phyloP scores from a whole-genome alignment of 139 green algal genomes.

The Pseudopediastrum boryanum region DNA sequence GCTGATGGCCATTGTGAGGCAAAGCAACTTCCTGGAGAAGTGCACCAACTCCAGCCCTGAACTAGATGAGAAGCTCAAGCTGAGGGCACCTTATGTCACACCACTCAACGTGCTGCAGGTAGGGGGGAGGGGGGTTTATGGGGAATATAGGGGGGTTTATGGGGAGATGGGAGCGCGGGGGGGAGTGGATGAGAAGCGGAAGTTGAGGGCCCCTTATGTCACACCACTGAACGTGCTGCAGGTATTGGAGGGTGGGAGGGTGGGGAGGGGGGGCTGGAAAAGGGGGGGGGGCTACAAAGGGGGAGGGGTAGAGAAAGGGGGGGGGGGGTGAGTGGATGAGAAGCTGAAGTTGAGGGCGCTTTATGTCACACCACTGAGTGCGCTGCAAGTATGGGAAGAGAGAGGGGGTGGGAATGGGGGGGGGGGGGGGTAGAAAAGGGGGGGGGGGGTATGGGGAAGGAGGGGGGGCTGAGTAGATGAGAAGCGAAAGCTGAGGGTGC shows the following conservation, averaged over 20 bases:
- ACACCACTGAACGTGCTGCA: conserved; percentile 94
- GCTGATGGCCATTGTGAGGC: conserved; percentile 42
- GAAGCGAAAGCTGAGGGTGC: conserved; percentile 79
- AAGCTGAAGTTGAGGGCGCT: conserved; percentile 82
- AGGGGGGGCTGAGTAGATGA: conserved; percentile 50
- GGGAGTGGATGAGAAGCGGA: conserved; percentile 69
- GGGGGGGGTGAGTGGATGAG: conserved; percentile 62
- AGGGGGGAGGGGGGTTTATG: background rate
- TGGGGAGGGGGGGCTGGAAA: too few species aligned
- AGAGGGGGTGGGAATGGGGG: too few species aligned
- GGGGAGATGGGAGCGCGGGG: background rate
- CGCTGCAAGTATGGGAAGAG: conserved; percentile 88
- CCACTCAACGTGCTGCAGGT: conserved; percentile 95
- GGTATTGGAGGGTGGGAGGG: too few species aligned
- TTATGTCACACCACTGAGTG: conserved; percentile 93
- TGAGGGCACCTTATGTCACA: conserved; percentile 87
- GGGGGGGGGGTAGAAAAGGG: too few species aligned
- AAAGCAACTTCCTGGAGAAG: conserved; percentile 39
- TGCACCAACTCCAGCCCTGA: conserved; percentile 22
- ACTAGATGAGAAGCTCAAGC: conserved; percentile 72
- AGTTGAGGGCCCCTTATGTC: conserved; percentile 88
- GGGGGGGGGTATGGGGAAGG: too few species aligned
- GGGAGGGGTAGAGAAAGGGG: too few species aligned
- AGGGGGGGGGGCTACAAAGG: too few species aligned
- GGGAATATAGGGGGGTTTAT: too few species aligned